Percentiles rank a stretch among this genome's conserved stretches.
phyloP scores from a whole-genome alignment of 306 rosid species.

The Dalbergia oliveri region DNA sequence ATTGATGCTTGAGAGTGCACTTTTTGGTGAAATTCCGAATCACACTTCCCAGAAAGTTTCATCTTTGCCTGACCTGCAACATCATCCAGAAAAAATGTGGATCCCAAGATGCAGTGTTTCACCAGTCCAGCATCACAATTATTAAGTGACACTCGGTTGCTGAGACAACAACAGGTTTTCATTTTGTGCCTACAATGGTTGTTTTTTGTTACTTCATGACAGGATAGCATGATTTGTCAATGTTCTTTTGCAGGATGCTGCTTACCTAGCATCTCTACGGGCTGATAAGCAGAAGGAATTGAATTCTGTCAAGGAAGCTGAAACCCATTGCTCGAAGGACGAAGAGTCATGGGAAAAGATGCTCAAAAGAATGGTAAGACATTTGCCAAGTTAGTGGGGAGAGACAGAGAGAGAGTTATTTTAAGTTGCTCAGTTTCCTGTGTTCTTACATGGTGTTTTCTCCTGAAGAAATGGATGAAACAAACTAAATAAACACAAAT shows the following conservation, averaged over 20 bases:
- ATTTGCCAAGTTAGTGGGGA: constrained; percentile 6
- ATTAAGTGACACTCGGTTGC: constrained; percentile 52
- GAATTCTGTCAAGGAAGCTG: constrained; percentile 52
- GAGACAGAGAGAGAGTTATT: no score
- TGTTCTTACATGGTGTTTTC: no score
- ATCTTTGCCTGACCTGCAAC: constrained; percentile 52
- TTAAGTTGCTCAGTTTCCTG: no score
- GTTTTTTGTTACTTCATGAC: constrained; percentile 35
- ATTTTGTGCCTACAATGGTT: constrained; percentile 36
- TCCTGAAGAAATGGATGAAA: background rate
- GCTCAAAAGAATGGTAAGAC: constrained; percentile 50
- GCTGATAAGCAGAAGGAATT: constrained; percentile 63
- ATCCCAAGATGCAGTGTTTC: constrained; percentile 43
- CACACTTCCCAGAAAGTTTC: constrained; percentile 43
- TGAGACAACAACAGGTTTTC: constrained; percentile 75
- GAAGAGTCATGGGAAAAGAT: constrained; percentile 47
- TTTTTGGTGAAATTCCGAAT: constrained; percentile 56
- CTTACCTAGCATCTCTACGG: constrained; percentile 58
- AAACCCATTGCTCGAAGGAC: constrained; percentile 51
- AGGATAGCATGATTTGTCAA: constrained; percentile 26
- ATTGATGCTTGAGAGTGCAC: constrained; percentile 67
- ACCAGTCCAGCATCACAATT: constrained; percentile 46
- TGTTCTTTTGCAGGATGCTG: constrained; percentile 63
- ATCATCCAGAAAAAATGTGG: constrained; percentile 44
- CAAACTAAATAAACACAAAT: background rate